These are phyloP conservation scores for Apiospora saccharicola DNA, from an alignment of 2,329 filamentous ascomycete species.

Conservation along the genomic window DNA sequence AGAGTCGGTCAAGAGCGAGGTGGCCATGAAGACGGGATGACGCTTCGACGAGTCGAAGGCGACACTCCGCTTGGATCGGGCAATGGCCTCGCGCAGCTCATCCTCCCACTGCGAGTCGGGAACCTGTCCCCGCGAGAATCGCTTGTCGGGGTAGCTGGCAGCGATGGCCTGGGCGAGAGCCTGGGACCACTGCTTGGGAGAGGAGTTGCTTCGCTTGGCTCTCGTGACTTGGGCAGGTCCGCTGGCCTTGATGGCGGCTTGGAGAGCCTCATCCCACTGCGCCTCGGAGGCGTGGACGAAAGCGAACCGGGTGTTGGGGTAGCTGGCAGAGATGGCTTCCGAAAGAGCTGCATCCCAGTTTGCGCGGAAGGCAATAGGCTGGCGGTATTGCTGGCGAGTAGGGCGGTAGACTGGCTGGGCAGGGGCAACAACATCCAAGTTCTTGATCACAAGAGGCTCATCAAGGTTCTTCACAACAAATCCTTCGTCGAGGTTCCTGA, in stretches of 20 bases:
- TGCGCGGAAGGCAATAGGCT: conserved; percentile 35
- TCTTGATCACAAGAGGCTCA: conserved; percentile 27
- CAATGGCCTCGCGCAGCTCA: conserved; percentile 36
- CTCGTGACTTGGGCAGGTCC: conserved; percentile 28
- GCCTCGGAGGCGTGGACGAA: conserved; percentile 31
- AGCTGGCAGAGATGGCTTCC: conserved; percentile 44
- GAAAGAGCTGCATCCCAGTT: conserved; percentile 49
- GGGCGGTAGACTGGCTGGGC: conserved; percentile 31
- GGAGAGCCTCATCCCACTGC: conserved; percentile 36
- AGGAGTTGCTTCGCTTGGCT: conserved; percentile 34
- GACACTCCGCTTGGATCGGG: conserved; percentile 26
- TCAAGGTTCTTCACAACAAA: conserved; percentile 37
- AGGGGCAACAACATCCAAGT: conserved; percentile 33
- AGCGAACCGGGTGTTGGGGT: conserved; percentile 32
- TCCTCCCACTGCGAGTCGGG: conserved; percentile 35
- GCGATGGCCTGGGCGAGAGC: conserved; percentile 48
- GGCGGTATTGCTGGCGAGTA: conserved; percentile 37
- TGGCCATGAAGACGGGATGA: conserved; percentile 45
- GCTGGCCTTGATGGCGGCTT: conserved; percentile 35
- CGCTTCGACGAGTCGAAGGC: conserved; percentile 39
- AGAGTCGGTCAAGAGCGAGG: conserved; percentile 34
- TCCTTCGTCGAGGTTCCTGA: conserved; percentile 35
- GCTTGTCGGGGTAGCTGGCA: conserved; percentile 40
- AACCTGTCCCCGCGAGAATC: conserved; percentile 34
- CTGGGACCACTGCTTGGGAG: conserved; percentile 44